Percentiles rank a stretch among this genome's conserved stretches.
Evolutionary conservation across 2,329 filamentous ascomycete species (phyloP).

Genomic region (Colletotrichum zoysiae): DNA sequence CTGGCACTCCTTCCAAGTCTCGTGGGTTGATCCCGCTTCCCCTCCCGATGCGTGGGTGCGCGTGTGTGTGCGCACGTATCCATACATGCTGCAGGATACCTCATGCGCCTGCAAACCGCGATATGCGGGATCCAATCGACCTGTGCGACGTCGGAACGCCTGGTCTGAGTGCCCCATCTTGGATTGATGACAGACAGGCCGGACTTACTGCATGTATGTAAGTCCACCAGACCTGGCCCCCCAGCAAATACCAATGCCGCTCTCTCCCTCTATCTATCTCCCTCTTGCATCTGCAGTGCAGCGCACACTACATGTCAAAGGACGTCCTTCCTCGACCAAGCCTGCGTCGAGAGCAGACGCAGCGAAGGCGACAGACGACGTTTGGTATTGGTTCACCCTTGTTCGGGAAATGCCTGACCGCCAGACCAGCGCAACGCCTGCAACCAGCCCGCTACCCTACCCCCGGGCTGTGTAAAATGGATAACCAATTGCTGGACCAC

Average conservation of each 20-base stretch:
- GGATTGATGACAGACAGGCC: slow-evolving; percentile 31
- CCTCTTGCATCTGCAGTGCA: neutral
- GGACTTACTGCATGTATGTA: slow-evolving; percentile 17
- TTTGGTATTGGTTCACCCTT: neutral
- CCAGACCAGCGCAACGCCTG: slow-evolving; percentile 12
- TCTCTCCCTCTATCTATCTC: too few relatives aligned
- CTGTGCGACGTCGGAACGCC: slow-evolving; percentile 41
- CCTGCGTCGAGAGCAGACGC: neutral
- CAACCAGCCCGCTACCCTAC: neutral
- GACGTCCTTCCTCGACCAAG: neutral
- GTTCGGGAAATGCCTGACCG: slow-evolving; percentile 17
- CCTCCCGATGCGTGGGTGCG: slow-evolving; percentile 31
- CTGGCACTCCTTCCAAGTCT: neutral
- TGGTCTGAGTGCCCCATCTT: slow-evolving; percentile 40
- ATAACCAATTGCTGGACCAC: neutral
- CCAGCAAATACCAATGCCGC: neutral
- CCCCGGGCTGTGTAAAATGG: neutral
- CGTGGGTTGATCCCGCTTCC: slow-evolving; percentile 8
- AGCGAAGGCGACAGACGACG: neutral
- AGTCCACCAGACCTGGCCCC: neutral
- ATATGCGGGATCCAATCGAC: slow-evolving; percentile 39
- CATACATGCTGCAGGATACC: slow-evolving; percentile 29
- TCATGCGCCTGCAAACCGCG: slow-evolving; percentile 35
- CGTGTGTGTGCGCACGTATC: slow-evolving; percentile 9
- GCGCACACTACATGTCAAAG: neutral